Evolutionary conservation across 1,139 yeast genomes (phyloP).

Genomic region (Magnusiomyces paraingens): DNA sequence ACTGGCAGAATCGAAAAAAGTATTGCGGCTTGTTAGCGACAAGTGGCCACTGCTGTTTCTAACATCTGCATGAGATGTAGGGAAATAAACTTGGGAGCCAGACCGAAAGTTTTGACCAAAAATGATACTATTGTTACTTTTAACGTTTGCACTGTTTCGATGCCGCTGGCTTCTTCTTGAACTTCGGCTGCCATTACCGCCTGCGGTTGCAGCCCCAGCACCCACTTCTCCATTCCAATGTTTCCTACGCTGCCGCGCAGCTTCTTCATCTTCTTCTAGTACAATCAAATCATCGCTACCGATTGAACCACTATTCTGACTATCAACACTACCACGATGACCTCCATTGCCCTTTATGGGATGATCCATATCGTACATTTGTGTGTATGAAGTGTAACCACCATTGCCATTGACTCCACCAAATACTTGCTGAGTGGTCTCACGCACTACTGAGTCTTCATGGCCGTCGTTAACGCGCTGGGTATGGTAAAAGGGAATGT

Average conservation of each 20-base stretch:
- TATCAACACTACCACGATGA: background rate
- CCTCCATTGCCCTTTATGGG: background rate
- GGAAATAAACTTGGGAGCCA: background rate
- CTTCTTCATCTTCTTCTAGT: too few relatives aligned
- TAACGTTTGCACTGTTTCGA: background rate
- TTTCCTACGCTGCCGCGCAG: too few relatives aligned
- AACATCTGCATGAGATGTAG: background rate
- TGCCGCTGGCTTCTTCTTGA: background rate
- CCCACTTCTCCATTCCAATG: background rate
- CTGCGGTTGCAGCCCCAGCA: background rate
- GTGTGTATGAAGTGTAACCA: slow-evolving; percentile 1
- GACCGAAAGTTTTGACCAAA: background rate
- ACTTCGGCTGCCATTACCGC: background rate
- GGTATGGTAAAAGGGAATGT: slow-evolving; percentile 4
- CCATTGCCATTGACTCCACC: background rate
- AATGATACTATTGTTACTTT: background rate
- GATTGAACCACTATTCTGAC: background rate
- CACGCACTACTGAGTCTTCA: background rate
- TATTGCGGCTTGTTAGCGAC: background rate
- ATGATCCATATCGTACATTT: background rate
- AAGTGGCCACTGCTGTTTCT: background rate
- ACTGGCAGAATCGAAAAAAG: background rate
- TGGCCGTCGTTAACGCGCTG: background rate
- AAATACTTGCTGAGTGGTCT: too few relatives aligned
- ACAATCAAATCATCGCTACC: background rate